Percentiles rank a stretch among this genome's conserved stretches.
Evolutionary conservation across 2,329 filamentous ascomycete genomes (phyloP).

Genomic region (Fusarium sp.): DNA sequence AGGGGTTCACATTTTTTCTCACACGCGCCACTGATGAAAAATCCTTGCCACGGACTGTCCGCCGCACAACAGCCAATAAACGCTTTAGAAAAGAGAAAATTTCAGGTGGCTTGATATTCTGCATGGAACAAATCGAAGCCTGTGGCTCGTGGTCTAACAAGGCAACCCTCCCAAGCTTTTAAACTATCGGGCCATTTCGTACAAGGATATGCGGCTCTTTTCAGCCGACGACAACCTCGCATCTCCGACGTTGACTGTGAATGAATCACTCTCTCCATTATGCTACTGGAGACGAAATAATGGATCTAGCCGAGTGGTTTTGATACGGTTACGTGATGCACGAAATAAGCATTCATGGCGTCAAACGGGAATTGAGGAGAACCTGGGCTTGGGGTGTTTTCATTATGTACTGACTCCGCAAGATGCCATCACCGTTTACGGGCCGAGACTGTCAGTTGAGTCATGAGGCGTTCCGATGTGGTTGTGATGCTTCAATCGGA

Average conservation of each 20-base stretch:
- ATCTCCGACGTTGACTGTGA: slow-evolving; percentile 13
- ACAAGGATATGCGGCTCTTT: slow-evolving; percentile 17
- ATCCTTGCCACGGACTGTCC: slow-evolving; percentile 28
- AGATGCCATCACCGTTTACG: slow-evolving; percentile 1
- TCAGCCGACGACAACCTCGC: slow-evolving; percentile 23
- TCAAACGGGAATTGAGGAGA: slow-evolving; percentile 27
- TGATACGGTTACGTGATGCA: slow-evolving; percentile 19
- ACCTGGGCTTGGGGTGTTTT: slow-evolving; percentile 16
- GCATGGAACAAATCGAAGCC: slow-evolving; percentile 3
- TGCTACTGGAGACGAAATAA: not conserved
- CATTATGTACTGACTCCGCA: slow-evolving; percentile 30
- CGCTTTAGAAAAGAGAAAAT: slow-evolving; percentile 1
- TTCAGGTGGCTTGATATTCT: slow-evolving; percentile 24
- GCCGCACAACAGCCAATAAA: slow-evolving; percentile 7
- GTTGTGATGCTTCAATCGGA: not conserved
- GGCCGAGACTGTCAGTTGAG: slow-evolving; percentile 6
- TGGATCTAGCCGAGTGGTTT: not conserved
- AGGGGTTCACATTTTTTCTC: not conserved
- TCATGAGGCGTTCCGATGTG: not conserved
- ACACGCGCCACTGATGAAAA: slow-evolving; percentile 3
- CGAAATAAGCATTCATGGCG: slow-evolving; percentile 30
- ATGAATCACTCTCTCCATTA: slow-evolving; percentile 16
- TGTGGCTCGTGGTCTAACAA: slow-evolving; percentile 14
- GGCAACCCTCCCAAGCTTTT: not conserved
- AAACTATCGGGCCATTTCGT: slow-evolving; percentile 15